Conservation (phyloP, 2,329 filamentous ascomycete species). For the Aspergillus eucalypticola region DNA sequence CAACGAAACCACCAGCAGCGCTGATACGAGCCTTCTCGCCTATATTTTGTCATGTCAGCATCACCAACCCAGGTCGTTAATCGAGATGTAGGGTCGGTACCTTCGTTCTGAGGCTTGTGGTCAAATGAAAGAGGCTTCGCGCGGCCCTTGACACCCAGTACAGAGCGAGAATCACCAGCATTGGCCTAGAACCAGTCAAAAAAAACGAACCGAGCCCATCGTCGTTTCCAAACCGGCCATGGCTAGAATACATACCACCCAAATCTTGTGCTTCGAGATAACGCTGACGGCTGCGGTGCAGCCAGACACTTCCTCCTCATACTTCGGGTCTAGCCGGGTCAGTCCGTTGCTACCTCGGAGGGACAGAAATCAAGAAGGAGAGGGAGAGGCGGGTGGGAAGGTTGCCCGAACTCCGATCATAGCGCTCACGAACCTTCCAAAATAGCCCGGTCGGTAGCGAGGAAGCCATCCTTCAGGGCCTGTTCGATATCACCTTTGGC, state of each 20-base stretch:
- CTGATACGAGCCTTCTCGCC: slow-evolving; percentile 95
- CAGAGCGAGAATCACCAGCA: slow-evolving; percentile 91
- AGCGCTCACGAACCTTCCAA: slow-evolving; percentile 70
- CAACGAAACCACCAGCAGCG: slow-evolving; percentile 94
- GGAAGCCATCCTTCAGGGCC: slow-evolving; percentile 93
- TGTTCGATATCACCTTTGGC: slow-evolving; percentile 89
- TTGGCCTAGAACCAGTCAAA: slow-evolving; percentile 68
- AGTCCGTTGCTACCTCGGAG: slow-evolving; percentile 14
- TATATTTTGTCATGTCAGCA: slow-evolving; percentile 42
- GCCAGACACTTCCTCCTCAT: slow-evolving; percentile 96
- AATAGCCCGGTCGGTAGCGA: slow-evolving; percentile 94
- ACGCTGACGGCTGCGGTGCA: slow-evolving; percentile 93
- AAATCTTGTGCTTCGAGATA: slow-evolving; percentile 89
- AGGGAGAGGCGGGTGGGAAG: not conserved
- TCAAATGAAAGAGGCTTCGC: slow-evolving; percentile 99
- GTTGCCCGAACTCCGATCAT: not conserved
- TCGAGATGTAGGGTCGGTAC: slow-evolving; percentile 47
- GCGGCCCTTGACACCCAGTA: slow-evolving; percentile 92
- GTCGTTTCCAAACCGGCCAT: not conserved
- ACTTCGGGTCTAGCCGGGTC: slow-evolving; percentile 74
- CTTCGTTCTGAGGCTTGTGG: slow-evolving; percentile 98
- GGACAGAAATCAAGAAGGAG: not conserved
- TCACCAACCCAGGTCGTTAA: not conserved
- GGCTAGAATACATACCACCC: slow-evolving; percentile 69
- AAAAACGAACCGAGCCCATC: slow-evolving; percentile 21